These are phyloP conservation scores for Penicillium coprophilum DNA, from an alignment of 495 filamentous ascomycete genomes.

Conservation along the genomic window DNA sequence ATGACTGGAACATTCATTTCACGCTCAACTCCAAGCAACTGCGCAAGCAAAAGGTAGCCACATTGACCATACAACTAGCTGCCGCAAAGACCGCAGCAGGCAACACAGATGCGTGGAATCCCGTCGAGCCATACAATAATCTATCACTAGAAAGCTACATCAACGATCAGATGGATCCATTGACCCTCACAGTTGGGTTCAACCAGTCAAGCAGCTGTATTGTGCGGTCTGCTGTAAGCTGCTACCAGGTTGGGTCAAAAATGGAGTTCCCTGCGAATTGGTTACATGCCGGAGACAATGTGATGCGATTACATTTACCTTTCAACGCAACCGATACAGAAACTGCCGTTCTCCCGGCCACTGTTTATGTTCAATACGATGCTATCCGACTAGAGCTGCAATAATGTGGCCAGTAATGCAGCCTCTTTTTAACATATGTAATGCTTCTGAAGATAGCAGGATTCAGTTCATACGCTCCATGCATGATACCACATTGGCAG, in stretches of 20 bases:
- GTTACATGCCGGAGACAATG: slow-evolving; percentile 48
- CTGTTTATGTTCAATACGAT: slow-evolving; percentile 60
- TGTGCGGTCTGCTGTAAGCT: slow-evolving; percentile 54
- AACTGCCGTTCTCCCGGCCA: slow-evolving; percentile 50
- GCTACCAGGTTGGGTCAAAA: slow-evolving; percentile 55
- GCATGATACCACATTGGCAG: not conserved
- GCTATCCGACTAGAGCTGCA: slow-evolving; percentile 52
- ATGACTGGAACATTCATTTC: slow-evolving; percentile 56
- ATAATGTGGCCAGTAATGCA: not conserved
- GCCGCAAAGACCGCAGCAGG: slow-evolving; percentile 57
- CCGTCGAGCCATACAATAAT: slow-evolving; percentile 46
- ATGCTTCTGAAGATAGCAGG: not conserved
- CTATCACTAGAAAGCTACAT: slow-evolving; percentile 38
- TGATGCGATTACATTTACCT: slow-evolving; percentile 51
- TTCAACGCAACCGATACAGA: slow-evolving; percentile 54
- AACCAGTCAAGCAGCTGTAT: slow-evolving; percentile 50
- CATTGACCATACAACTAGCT: slow-evolving; percentile 56
- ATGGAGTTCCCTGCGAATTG: slow-evolving; percentile 47
- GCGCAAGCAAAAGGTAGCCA: slow-evolving; percentile 33
- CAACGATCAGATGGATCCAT: slow-evolving; percentile 25
- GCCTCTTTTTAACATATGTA: not conserved
- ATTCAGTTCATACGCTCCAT: not conserved
- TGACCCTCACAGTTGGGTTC: slow-evolving; percentile 30
- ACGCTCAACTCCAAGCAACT: slow-evolving; percentile 35
- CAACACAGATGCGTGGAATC: slow-evolving; percentile 55